Conservation (phyloP, 1,139 yeast species). For the Wickerhamomyces sp. region DNA sequence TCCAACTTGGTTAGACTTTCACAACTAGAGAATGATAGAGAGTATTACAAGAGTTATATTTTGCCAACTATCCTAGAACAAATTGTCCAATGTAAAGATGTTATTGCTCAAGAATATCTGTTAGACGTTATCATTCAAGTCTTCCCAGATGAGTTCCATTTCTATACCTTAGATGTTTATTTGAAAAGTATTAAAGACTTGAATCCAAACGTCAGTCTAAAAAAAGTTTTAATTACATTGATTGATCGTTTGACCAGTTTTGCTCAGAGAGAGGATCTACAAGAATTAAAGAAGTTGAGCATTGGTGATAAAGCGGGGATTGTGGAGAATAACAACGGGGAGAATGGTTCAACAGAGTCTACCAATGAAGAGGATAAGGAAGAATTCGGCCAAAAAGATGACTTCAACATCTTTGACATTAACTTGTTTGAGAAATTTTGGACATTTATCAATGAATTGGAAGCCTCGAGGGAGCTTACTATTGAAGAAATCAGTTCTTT, state of each 20-base stretch:
- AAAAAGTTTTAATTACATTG: slow-evolving; percentile 61
- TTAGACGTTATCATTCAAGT: slow-evolving; percentile 89
- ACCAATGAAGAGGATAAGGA: slow-evolving; percentile 5
- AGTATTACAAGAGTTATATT: slow-evolving; percentile 56
- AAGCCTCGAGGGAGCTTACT: slow-evolving; percentile 54
- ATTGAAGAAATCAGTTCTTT: slow-evolving; percentile 61
- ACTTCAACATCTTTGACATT: slow-evolving; percentile 5
- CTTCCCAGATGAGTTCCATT: slow-evolving; percentile 89
- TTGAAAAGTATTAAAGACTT: slow-evolving; percentile 62
- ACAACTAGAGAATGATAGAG: slow-evolving; percentile 71
- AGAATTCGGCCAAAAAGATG: slow-evolving; percentile 3
- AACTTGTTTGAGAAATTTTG: slow-evolving; percentile 59
- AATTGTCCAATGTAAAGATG: slow-evolving; percentile 87
- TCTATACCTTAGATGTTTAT: slow-evolving; percentile 64
- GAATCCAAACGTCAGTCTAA: slow-evolving; percentile 64
- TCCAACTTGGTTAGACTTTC: slow-evolving; percentile 85
- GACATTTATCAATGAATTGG: slow-evolving; percentile 52
- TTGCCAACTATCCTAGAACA: slow-evolving; percentile 85
- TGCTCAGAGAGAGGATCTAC: slow-evolving; percentile 29
- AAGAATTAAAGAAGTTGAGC: slow-evolving; percentile 14
- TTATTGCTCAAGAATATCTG: slow-evolving; percentile 85
- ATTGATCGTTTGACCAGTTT: slow-evolving; percentile 70
- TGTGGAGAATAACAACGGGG: slow-evolving; percentile 5
- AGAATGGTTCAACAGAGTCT: slow-evolving; percentile 3
- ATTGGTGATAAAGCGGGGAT: slow-evolving; percentile 6